Conservation (phyloP, 2,329 filamentous ascomycete species). For the Hypocreales sp. region DNA sequence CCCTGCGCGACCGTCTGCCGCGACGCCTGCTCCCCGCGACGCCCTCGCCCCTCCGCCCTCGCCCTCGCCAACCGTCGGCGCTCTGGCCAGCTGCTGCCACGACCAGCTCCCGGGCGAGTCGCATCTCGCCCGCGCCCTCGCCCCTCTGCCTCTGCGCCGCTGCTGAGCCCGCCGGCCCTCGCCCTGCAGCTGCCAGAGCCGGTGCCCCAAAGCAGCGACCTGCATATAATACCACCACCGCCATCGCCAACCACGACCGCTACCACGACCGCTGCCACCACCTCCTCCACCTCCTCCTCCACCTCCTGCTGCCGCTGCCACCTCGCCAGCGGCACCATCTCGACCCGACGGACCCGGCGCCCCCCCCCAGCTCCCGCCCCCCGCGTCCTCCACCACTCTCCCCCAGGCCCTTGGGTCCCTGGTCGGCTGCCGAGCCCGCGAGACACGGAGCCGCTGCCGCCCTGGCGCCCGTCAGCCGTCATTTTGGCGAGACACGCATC, state of each 20-base stretch:
- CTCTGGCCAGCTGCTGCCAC: too few species aligned
- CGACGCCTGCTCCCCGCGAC: too few species aligned
- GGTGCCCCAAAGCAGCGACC: slow-evolving; percentile 16
- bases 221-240: slow-evolving; percentile 12
- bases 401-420: slow-evolving; percentile 1
- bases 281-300: neutral
- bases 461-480: slow-evolving; percentile 1
- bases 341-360: slow-evolving; percentile 4
- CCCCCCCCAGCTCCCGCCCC: slow-evolving; percentile 3
- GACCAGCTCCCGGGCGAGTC: too few species aligned
- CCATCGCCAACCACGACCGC: slow-evolving; percentile 6
- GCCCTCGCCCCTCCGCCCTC: too few species aligned
- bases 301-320: slow-evolving; percentile 5
- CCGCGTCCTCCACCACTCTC: neutral
- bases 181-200: slow-evolving; percentile 3
- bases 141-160: slow-evolving; percentile 1
- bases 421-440: slow-evolving; percentile 1
- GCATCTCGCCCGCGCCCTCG: neutral
- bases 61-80: too few species aligned
- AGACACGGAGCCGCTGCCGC: neutral
- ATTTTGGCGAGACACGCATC: slow-evolving; percentile 1
- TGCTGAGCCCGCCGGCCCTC: slow-evolving; percentile 1
- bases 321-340: slow-evolving; percentile 3
- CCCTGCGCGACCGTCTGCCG: too few species aligned
- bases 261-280: neutral